A percentile compares a stretch with the other conserved stretches of the same genome.
phyloP scores from a whole-genome alignment of 129 eudicot species.

The Centaurea solstitialis region DNA sequence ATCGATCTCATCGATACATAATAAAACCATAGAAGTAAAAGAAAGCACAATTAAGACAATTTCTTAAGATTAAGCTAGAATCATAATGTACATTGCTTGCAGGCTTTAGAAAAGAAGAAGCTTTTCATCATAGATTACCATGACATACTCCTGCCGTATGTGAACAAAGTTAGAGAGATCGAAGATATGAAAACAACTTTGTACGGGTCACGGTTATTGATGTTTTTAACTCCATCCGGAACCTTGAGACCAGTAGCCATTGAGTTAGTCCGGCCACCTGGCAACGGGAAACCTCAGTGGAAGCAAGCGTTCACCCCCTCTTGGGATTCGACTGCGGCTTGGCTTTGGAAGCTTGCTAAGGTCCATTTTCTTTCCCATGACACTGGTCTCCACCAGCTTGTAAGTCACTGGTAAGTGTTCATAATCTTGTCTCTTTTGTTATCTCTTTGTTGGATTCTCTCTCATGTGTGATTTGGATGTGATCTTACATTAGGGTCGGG shows the following conservation, averaged over 20 bases:
- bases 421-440: background rate
- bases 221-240: slow-evolving; percentile 51
- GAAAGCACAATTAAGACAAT: background rate
- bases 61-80: background rate
- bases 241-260: slow-evolving; percentile 66
- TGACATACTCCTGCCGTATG: slow-evolving; percentile 69
- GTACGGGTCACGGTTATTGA: slow-evolving; percentile 69
- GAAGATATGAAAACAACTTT: slow-evolving; percentile 47
- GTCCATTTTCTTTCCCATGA: slow-evolving; percentile 72
- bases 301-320: slow-evolving; percentile 42
- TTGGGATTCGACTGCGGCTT: slow-evolving; percentile 45
- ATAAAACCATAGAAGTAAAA: background rate
- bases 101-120: slow-evolving; percentile 65
- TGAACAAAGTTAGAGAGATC: slow-evolving; percentile 54
- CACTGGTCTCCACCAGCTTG: slow-evolving; percentile 55
- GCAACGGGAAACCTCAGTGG: slow-evolving; percentile 67
- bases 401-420: slow-evolving; percentile 60
- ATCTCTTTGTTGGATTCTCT: background rate
- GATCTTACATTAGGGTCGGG: background rate
- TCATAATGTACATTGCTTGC: slow-evolving; percentile 1
- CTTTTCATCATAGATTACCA: slow-evolving; percentile 71
- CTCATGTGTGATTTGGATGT: slow-evolving; percentile 6
- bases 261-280: slow-evolving; percentile 69
- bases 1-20: background rate
- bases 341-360: slow-evolving; percentile 73